A percentile compares a stretch with the other conserved stretches of the same genome.
Conservation (phyloP, 306 rosid species). For the Rubus parviflorus region DNA sequence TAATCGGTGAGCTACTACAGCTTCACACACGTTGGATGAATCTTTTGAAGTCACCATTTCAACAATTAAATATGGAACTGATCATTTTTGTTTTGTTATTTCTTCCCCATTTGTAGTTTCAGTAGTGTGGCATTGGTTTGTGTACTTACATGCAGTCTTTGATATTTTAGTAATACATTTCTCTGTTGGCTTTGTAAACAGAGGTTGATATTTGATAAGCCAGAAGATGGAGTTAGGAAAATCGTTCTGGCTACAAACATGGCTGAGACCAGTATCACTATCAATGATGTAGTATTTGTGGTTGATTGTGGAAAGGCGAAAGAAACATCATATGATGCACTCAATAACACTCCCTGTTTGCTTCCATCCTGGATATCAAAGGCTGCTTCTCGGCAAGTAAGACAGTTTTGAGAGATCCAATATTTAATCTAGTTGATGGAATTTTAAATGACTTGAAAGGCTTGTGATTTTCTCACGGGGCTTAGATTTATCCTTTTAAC, state of each 20-base stretch:
- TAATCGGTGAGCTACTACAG: not conserved
- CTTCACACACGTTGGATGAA: not conserved
- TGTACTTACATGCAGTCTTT: not conserved
- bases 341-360: conserved; percentile 68
- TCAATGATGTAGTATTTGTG: conserved; percentile 61
- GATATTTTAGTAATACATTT: not conserved
- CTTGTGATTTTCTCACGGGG: not conserved
- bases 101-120: not conserved
- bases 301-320: conserved; percentile 67
- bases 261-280: conserved; percentile 70
- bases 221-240: conserved; percentile 53
- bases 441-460: not conserved
- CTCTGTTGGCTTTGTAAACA: conserved; percentile 24
- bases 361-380: conserved; percentile 66
- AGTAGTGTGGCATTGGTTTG: not conserved
- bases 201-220: conserved; percentile 56
- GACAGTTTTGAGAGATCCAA: conserved; percentile 20
- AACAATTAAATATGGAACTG: not conserved
- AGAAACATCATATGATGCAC: conserved; percentile 65
- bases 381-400: conserved; percentile 63
- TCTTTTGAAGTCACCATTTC: not conserved
- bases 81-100: not conserved
- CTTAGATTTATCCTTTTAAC: not conserved
- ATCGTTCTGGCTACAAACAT: conserved; percentile 65
- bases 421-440: not conserved